Evolutionary conservation across 495 filamentous ascomycete genomes (phyloP), one percentile per base, ranked within the genome.

Genomic region (Aspergillus wentii): DNA sequence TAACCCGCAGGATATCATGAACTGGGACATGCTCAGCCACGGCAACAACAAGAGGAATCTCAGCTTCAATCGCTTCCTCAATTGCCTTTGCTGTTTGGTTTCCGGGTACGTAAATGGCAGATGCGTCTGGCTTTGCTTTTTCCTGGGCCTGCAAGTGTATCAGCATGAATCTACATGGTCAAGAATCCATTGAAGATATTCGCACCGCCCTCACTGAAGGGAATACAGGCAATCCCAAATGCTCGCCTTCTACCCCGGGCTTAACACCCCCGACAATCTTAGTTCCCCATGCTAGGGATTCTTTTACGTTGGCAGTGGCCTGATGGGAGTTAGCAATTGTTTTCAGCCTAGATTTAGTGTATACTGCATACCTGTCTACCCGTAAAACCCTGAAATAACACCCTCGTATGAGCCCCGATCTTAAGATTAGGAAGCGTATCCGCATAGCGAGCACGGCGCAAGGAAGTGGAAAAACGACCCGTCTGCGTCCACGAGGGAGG

Each of bases 1-100:
- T 45, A 68, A 88, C 88, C 46, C 84, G 70, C 35, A 92, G 69
- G 38, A 94, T 82, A 51, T 94, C 86, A 62, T 94, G 86, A 23
- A 94, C 57, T 5, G 89, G 88, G 35, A 95, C 87, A 57, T 95
- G 89, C 56, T 95, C 89, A 1, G 89, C 89, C 28, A 95, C 89
- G 8, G 87, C 85, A 4, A 94, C 86, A 35, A 95, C 80, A 2
- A 94, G 71, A 8, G 88, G 85, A 6, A 95, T 84, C 51, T 92
- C 86, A 3, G 86, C 87, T 46, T 86, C 87, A 35, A 95, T 87
- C 0, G 89, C 88, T 51, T 94, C 86, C 52, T 90, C 82, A 51
- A 95, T 94, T 6, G 89, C 89, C 25, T 63, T 62, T 2, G 81
- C 69, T 5, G 88, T 88, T 43, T 86, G 77, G 35, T 82, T 76